Percentiles rank a stretch among this genome's conserved stretches.
These are phyloP conservation scores for Scenedesmus sp. DNA, from an alignment of 163 green algal species.

Conservation along the genomic window DNA sequence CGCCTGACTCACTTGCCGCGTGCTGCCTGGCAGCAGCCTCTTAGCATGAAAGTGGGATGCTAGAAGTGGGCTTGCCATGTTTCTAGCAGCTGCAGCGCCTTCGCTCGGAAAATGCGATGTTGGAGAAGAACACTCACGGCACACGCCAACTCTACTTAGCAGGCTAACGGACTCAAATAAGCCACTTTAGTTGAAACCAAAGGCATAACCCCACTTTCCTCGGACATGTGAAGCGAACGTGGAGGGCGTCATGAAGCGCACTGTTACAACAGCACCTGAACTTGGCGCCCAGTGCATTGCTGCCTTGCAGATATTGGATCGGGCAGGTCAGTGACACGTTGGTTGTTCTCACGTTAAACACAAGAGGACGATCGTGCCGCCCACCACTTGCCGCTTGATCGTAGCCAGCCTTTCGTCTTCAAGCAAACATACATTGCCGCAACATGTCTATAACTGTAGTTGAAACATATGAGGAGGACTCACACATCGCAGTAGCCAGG, in stretches of 20 bases:
- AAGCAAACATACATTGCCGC: neutral
- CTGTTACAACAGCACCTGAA: conserved; percentile 14
- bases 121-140: neutral
- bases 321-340: neutral
- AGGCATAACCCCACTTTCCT: neutral
- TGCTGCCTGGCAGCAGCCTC: neutral
- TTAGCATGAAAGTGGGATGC: neutral
- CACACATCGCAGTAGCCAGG: conserved; percentile 50
- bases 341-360: neutral
- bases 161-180: neutral
- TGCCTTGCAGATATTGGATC: neutral
- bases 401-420: neutral
- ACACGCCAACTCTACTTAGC: neutral
- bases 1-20: neutral
- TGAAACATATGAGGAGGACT: conserved; percentile 71
- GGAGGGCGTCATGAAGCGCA: neutral
- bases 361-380: neutral
- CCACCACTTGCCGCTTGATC: neutral
- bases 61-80: neutral
- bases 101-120: neutral
- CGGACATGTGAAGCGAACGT: neutral
- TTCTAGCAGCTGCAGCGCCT: neutral
- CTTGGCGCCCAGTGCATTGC: neutral
- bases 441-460: conserved; percentile 55
- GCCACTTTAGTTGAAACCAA: neutral